Base-by-base conservation (phyloP, 2,329 filamentous ascomycete species). In the Bipolaris sorokiniana region DNA sequence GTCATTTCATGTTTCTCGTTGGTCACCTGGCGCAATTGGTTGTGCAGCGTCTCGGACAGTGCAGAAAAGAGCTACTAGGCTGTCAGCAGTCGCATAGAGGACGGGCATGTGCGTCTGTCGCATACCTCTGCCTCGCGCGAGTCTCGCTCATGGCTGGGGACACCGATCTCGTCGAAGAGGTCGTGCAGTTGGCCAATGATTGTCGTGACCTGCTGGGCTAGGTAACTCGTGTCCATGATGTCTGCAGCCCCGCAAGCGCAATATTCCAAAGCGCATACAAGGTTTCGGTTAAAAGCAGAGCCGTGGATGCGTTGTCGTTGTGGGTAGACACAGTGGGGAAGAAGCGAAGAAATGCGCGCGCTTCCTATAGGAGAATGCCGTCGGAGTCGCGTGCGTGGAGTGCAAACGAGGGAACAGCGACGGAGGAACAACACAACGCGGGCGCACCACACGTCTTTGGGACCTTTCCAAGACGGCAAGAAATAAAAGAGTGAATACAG, bases 161-260 rank as follows among this genome's bases (percentile, higher is more conserved):
- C 90, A 57, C 95, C 95, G 72, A 99, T 99, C 75, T 99, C 94
- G 77, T 99, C 95, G 73, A 97, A 99, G 56, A 98, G 86, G 64
- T 90, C 90, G 79, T 98, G 94, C 59, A 99, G 85, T 79, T 97
- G 92, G 77, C 87, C 87, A 75, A 98, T 92, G 74, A 97, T 97
- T 71, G 86, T 92, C 67, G 92, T 95, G 80, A 99, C 91, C 86
- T 98, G 95, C 77, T 96, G 92, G 69, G 92, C 90, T 74, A 98
- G 84, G 78, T 96, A 96, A 76, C 90, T 91, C 57, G 93, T 92
- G 79, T 97, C 93, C 88, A 97, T 96, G 61, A 59, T 65, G 69
- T 67, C 67, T 71, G 65, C 61, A 60, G 67, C 66, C 71, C 72
- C 68, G 66, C 72, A 70, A 66, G 71, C 70, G 56, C 65, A 62